phyloP scores from a whole-genome alignment of 306 rosid species.

The Psophocarpus tetragonolobus region DNA sequence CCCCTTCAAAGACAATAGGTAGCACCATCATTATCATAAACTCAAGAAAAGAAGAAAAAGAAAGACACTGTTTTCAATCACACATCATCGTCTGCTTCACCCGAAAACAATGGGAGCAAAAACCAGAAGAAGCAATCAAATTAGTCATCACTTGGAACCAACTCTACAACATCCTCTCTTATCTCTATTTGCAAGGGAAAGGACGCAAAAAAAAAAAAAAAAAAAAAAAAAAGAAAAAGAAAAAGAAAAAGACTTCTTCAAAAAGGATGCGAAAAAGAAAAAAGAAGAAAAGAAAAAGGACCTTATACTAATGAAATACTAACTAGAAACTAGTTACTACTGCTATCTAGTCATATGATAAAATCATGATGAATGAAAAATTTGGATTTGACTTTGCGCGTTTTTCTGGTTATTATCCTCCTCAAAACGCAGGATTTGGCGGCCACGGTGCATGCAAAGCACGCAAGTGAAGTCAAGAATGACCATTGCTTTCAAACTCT shows the following conservation, averaged over 20 bases:
- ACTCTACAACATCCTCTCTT: conserved; percentile 59
- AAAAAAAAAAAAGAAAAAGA: neutral
- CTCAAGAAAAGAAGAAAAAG: conserved; percentile 14
- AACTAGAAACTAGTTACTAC: neutral
- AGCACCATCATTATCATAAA: conserved; percentile 44
- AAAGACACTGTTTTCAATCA: conserved; percentile 33
- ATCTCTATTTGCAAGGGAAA: conserved; percentile 58
- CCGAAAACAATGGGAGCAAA: conserved; percentile 39
- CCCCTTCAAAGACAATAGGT: conserved; percentile 33
- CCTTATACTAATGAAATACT: neutral
- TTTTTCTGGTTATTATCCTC: conserved; percentile 27
- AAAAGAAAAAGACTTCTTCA: neutral
- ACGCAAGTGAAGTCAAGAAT: conserved; percentile 27
- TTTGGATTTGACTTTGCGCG: conserved; percentile 28
- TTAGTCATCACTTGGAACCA: conserved; percentile 40
- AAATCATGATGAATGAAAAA: conserved; percentile 32
- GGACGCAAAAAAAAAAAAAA: neutral
- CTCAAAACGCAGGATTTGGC: conserved; percentile 23
- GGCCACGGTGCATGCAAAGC: conserved; percentile 15
- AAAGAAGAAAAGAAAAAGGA: neutral
- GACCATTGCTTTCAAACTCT: conserved; percentile 42
- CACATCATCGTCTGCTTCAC: conserved; percentile 42
- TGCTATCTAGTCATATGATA: neutral
- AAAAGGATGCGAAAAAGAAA: neutral
- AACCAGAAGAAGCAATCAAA: conserved; percentile 47